Conservation (phyloP, 805 yeast species). For the Ogataea trehaloabstinens region DNA sequence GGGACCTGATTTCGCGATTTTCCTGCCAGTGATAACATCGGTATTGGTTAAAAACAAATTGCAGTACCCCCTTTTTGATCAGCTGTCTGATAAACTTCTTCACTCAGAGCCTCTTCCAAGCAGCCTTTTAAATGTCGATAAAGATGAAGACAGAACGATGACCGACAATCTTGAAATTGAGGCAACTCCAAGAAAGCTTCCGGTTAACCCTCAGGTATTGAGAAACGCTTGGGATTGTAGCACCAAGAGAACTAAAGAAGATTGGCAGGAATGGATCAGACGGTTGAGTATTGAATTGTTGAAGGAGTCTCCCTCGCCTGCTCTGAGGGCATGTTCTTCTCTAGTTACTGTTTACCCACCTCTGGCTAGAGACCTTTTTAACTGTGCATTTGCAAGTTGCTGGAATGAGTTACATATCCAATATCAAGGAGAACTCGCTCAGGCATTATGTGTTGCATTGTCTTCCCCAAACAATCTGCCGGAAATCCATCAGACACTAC, state of each 20-base stretch:
- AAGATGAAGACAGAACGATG: constrained; percentile 41
- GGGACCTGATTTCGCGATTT: constrained; percentile 80
- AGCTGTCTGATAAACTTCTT: constrained; percentile 69
- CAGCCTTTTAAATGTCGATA: constrained; percentile 59
- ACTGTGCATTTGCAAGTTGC: constrained; percentile 91
- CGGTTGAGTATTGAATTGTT: constrained; percentile 79
- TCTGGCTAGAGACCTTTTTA: constrained; percentile 84
- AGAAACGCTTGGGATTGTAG: constrained; percentile 90
- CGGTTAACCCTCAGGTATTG: constrained; percentile 61
- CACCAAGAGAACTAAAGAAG: constrained; percentile 86
- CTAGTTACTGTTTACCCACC: constrained; percentile 86
- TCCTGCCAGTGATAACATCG: constrained; percentile 77
- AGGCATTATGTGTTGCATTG: constrained; percentile 80
- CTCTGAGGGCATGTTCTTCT: constrained; percentile 88
- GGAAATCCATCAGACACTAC: constrained; percentile 85
- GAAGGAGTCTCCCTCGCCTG: constrained; percentile 92
- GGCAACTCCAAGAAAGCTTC: constrained; percentile 69
- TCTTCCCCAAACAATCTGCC: constrained; percentile 93
- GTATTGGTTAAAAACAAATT: constrained; percentile 60
- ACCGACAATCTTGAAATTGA: constrained; percentile 60
- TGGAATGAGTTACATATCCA: constrained; percentile 91
- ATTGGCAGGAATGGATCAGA: constrained; percentile 98
- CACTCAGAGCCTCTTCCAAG: constrained; percentile 87
- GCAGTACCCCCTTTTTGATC: constrained; percentile 75
- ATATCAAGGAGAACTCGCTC: constrained; percentile 85